These are phyloP conservation scores for Ophiostoma novo-ulmi DNA, from an alignment of 2,329 filamentous ascomycete species.

Conservation along the genomic window DNA sequence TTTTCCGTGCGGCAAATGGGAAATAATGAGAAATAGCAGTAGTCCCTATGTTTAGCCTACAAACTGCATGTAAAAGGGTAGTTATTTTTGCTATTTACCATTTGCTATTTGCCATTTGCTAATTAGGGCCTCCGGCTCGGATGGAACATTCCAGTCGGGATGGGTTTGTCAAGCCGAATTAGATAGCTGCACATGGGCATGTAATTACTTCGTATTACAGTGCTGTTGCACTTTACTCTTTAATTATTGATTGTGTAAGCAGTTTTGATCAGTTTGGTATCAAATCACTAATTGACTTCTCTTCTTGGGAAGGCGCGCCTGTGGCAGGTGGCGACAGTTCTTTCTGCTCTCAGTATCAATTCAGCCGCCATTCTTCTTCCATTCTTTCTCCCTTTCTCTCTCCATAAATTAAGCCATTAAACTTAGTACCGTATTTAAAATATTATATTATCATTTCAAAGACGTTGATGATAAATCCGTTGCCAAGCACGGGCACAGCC, in stretches of 20 bases:
- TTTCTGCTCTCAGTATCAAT: too few species aligned
- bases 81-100: neutral
- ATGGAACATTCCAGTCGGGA: conserved; percentile 6
- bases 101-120: neutral
- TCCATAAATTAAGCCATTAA: neutral
- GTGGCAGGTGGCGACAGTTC: neutral
- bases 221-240: neutral
- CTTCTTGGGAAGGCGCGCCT: neutral
- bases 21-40: neutral
- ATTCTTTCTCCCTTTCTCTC: neutral
- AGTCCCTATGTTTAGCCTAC: too few species aligned
- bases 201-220: neutral
- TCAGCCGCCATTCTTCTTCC: too few species aligned
- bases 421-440: neutral
- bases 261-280: neutral
- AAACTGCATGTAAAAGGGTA: neutral
- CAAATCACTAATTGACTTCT: neutral
- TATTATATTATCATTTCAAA: neutral
- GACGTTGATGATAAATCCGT: conserved; percentile 6
- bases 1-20: neutral
- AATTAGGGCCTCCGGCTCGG: neutral
- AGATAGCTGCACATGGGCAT: neutral
- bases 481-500: conserved; percentile 8
- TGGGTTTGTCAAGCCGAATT: neutral
- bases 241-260: neutral